Base-by-base conservation (phyloP, 1,284 basidiomycete species). In the Phellopilus nigrolimitatus region DNA sequence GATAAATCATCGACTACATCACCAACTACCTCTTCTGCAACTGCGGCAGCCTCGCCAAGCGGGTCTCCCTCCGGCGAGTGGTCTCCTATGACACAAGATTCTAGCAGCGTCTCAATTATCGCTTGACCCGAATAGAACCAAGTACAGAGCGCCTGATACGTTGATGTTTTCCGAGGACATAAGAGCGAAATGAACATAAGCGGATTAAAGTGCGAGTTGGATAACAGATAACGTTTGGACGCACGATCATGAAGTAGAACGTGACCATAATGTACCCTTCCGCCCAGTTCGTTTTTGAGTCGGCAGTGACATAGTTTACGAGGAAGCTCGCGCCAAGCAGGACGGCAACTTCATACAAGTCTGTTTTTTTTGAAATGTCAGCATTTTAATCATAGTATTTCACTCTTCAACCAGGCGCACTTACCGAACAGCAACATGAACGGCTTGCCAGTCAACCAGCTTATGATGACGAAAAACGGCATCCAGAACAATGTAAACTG, bases 401-500 rank as follows among this genome's bases (percentile, higher is more conserved):
- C 24, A 25, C 21, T 30, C 21, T 13, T 39, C 19, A 19, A 30
- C 2, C 12, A 25, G 44, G 41, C 3, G 13, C 28, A 60, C 68
- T 40, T 49, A 80, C 79, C 79, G 56, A 82, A 82, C 24, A 84
- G 67, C 17, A 83, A 60, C 5, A 67, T 68, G 59, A 84, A 62
- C 0, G 80, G 79, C 58, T 68, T 76, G 42, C 65, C 57, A 3
- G 68, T 69, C 75, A 78, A 80, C 82, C 82, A 84, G 0, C 73
- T 77, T 21, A 84, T 63, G 13, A 84, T 59, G 3, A 80, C 73
- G 21, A 83, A 61, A 55, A 82, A 71, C 0, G 81, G 80, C 72
- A 80, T 76, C 80, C 80, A 84, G 61, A 83, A 80, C 10, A 83
- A 65, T n/a, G 70, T 70, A 60, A 84, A 84, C 58, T 84, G 82